phyloP scores from a whole-genome alignment of 495 filamentous ascomycete genomes.

The Parachaetomium inaequale region DNA sequence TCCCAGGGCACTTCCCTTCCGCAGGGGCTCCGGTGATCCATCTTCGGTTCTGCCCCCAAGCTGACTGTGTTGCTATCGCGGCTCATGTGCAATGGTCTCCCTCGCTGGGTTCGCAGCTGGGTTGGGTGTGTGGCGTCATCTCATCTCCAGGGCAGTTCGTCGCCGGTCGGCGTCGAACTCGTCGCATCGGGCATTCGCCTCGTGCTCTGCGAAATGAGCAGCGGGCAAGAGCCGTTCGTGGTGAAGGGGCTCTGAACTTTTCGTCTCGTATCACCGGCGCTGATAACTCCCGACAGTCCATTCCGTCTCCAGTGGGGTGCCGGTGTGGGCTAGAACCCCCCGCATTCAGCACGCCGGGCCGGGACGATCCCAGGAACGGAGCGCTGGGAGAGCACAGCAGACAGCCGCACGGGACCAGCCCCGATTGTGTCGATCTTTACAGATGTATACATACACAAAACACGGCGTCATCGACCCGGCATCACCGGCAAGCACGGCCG shows the following conservation, averaged over 20 bases:
- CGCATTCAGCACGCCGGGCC: background rate
- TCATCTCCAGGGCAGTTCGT: background rate
- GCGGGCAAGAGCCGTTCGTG: too few species aligned
- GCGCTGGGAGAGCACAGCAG: background rate
- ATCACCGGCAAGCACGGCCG: background rate
- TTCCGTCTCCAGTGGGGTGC: background rate
- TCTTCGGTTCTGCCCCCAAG: too few species aligned
- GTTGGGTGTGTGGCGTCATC: background rate
- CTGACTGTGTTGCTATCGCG: too few species aligned
- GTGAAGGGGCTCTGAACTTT: background rate
- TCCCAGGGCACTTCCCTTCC: too few species aligned
- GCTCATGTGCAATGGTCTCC: too few species aligned
- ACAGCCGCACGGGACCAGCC: background rate
- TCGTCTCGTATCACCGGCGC: background rate
- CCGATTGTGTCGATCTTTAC: background rate
- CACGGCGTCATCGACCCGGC: background rate
- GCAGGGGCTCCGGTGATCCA: too few species aligned
- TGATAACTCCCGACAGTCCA: background rate
- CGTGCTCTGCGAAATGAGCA: background rate
- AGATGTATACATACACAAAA: background rate
- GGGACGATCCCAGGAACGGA: constrained; percentile 5
- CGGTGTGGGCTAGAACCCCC: background rate
- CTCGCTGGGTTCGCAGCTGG: background rate
- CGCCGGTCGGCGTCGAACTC: too few species aligned
- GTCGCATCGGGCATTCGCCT: background rate